Base-by-base conservation (phyloP, 2,329 filamentous ascomycete species). In the Aureobasidium uvarum region DNA sequence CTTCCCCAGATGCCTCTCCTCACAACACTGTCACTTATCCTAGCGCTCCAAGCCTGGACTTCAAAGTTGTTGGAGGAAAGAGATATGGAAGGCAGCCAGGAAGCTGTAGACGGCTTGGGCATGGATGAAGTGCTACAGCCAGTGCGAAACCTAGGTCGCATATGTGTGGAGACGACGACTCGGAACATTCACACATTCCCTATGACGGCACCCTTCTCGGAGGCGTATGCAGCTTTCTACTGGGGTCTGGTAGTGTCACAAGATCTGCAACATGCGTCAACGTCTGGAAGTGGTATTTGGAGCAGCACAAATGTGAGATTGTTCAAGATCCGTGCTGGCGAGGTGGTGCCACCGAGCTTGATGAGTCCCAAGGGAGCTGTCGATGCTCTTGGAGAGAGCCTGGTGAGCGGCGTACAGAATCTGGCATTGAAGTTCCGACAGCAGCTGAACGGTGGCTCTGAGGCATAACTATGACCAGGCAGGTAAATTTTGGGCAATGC, bases 201-300 rank as follows among this genome's bases (percentile, higher is more conserved):
- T 38, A 89, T 95, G 18, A 93, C 97, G 74, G 89, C 91, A 90
- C 91, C 0, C 82, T 98, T 59, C 94, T 93, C 56, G 98, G 95
- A 95, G 97, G 98, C 76, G 92, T 97, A 77, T 94, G 91, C 5
- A 82, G 98, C 14, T 82, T 99, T 11, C 66, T 68, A 67, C 64
- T 99, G 95, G 95, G 89, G 92, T 18, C 91, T 97, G 71, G 87
- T 97, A 62, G 98, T 97, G 75, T 88, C 90, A 33, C 89, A 88
- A 71, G 95, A 99, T 79, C 91, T 96, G 87, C 87, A 92, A 66
- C 86, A 94, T 33, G 86, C 89, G 0, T 93, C 89, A 74, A 93
- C 93, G 36, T 93, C 91, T 2, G 91, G 71, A 36, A 71, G 93
- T 38, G 94, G 95, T 8, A 88, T 97, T 1, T 99, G 95, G 94